Conservation (phyloP, 805 yeast genomes). For the Kluyveromyces nonfermentans region DNA sequence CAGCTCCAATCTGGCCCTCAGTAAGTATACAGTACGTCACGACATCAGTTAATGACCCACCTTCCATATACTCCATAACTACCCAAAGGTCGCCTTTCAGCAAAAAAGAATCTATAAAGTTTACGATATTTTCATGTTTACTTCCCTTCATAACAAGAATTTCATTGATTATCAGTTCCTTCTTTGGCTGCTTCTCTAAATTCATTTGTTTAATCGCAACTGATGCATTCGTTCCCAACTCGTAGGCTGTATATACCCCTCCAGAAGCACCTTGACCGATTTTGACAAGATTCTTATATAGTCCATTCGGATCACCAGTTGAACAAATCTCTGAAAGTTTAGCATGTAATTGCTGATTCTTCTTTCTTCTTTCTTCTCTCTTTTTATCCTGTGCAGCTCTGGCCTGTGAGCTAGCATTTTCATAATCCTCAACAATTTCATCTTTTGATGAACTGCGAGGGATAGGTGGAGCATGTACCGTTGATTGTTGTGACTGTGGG, state of each 20-base stretch:
- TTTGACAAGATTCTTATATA: slow-evolving; percentile 62
- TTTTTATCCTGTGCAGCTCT: slow-evolving; percentile 47
- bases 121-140: slow-evolving; percentile 85
- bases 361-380: slow-evolving; percentile 67
- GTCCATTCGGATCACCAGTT: slow-evolving; percentile 69
- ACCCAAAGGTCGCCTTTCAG: slow-evolving; percentile 86
- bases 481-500: background rate
- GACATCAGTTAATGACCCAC: slow-evolving; percentile 92
- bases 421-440: background rate
- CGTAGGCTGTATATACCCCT: slow-evolving; percentile 86
- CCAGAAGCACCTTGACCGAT: slow-evolving; percentile 99
- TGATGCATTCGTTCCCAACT: slow-evolving; percentile 40
- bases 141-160: slow-evolving; percentile 92
- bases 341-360: slow-evolving; percentile 61
- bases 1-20: slow-evolving; percentile 92
- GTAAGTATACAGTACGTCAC: slow-evolving; percentile 83
- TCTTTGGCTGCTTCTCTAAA: slow-evolving; percentile 87
- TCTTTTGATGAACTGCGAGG: slow-evolving; percentile 20
- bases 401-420: slow-evolving; percentile 13
- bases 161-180: slow-evolving; percentile 89
- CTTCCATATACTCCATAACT: slow-evolving; percentile 98
- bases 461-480: slow-evolving; percentile 19
- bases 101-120: slow-evolving; percentile 79
- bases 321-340: slow-evolving; percentile 70
- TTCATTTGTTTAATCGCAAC: slow-evolving; percentile 98